These are phyloP conservation scores for Ustanciosporium gigantosporum DNA, from an alignment of 1,284 basidiomycete genomes.

Conservation along the genomic window DNA sequence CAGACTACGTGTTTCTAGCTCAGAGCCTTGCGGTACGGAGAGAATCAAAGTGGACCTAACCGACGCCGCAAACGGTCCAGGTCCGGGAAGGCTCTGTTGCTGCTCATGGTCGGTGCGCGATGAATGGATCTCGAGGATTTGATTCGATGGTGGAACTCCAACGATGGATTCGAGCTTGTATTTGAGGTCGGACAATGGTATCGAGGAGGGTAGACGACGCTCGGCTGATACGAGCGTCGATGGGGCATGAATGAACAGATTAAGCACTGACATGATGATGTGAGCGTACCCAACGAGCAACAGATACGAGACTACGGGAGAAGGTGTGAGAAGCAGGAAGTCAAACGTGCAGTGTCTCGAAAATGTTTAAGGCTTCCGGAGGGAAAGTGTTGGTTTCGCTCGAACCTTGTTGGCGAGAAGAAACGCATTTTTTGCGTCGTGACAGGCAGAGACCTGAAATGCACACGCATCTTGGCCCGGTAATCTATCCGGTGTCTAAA, in stretches of 20 bases:
- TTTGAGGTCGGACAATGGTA: constrained; percentile 63
- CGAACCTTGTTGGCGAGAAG: too few species aligned
- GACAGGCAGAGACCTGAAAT: too few species aligned
- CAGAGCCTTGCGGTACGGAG: constrained; percentile 64
- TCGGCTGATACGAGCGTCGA: constrained; percentile 47
- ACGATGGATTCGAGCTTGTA: constrained; percentile 84
- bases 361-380: too few species aligned
- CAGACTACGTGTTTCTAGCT: constrained; percentile 71
- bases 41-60: constrained; percentile 65
- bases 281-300: too few species aligned
- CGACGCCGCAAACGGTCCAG: constrained; percentile 5
- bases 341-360: too few species aligned
- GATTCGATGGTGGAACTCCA: constrained; percentile 70
- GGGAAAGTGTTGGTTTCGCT: too few species aligned
- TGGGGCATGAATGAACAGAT: constrained; percentile 46
- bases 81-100: constrained; percentile 22
- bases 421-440: too few species aligned
- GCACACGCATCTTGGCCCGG: too few species aligned
- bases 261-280: constrained; percentile 42
- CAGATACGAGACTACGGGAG: too few species aligned
- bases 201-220: constrained; percentile 35
- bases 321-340: too few species aligned
- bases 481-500: too few species aligned
- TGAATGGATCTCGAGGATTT: constrained; percentile 66
- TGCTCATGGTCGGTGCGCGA: constrained; percentile 42